Conservation (phyloP, 1,284 basidiomycete species). For the Naganishia sp. region DNA sequence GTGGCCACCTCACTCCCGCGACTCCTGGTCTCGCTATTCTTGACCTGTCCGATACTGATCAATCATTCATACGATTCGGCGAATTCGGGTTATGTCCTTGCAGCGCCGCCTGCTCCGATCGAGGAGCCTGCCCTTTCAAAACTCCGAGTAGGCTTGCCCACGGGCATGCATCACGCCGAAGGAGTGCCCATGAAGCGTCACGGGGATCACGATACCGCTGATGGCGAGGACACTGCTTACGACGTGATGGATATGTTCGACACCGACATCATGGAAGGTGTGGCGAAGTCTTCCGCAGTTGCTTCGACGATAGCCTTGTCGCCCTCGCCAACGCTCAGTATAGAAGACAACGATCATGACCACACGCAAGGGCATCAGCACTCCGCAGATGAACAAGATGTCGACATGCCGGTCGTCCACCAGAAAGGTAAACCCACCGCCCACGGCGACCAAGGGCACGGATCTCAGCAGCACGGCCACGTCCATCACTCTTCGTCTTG, state of each 20-base stretch:
- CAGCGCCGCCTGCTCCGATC: background rate
- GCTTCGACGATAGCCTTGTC: background rate
- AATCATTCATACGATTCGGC: constrained; percentile 4
- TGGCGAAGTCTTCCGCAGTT: no score
- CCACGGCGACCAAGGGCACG: background rate
- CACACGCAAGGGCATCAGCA: background rate
- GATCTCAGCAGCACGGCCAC: constrained; percentile 8
- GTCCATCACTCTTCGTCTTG: constrained; percentile 11
- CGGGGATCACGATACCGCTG: constrained; percentile 1
- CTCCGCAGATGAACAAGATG: no score
- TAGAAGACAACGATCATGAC: background rate
- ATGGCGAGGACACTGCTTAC: background rate
- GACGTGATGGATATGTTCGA: constrained; percentile 22
- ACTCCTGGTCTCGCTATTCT: constrained; percentile 11
- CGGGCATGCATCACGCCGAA: background rate
- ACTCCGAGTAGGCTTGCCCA: constrained; percentile 1
- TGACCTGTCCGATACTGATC: constrained; percentile 9
- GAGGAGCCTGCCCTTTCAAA: background rate
- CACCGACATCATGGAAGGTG: constrained; percentile 3
- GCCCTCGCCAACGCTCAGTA: background rate
- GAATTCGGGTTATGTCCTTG: constrained; percentile 1
- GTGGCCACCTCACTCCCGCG: constrained; percentile 17
- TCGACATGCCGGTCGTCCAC: background rate
- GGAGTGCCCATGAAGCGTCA: background rate
- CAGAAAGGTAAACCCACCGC: background rate